Base-by-base conservation (phyloP, 441 rosid species). In the Adansonia madagascariensis region DNA sequence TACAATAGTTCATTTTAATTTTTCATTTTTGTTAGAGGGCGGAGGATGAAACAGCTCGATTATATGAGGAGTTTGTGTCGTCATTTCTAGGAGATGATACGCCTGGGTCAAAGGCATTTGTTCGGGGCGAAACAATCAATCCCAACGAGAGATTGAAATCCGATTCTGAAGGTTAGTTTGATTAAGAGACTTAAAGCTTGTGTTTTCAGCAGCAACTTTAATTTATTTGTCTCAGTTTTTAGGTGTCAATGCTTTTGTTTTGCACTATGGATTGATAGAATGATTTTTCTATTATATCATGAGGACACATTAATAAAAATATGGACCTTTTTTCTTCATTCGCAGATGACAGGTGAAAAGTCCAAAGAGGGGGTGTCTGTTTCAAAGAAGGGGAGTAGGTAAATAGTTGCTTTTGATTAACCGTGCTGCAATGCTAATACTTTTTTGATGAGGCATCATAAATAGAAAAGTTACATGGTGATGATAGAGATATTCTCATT, bases 301-400 rank as follows among this genome's bases (percentile, higher is more conserved):
- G 88, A 80, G 92, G 79, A 86, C 87, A 86, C 84, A 88, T 91
- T 96, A 94, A 87, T 96, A 96, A 96, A 88, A 88, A 86, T 85
- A 91, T 90, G 98, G 98, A 79, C 86, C 94, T 92, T 93, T 89
- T 91, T 87, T 89, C 91, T 93, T 91, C 97, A 85, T 96, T 91
- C 96, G 77, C 96, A 95, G 96, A 91, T 95, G 97, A 91, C 98
- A 96, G 99, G 99, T 94, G 99, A 96, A 94, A 96, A 91, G 98
- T 91, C 98, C 87, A 96, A 93, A 94, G 99, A 96, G 89, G 99
- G 95, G 91, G 89, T 93, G 78, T 93, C 99, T 82, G 83, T 87
- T 88, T 91, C 98, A 86, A 96, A 96, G 98, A 96, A 94, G 97
- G 99, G 99, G 84, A 96, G 98, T 94, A 96, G 99, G 99, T 96